phyloP scores from a whole-genome alignment of 192 early-diverging fungal genomes.

The Coemansia sp. region DNA sequence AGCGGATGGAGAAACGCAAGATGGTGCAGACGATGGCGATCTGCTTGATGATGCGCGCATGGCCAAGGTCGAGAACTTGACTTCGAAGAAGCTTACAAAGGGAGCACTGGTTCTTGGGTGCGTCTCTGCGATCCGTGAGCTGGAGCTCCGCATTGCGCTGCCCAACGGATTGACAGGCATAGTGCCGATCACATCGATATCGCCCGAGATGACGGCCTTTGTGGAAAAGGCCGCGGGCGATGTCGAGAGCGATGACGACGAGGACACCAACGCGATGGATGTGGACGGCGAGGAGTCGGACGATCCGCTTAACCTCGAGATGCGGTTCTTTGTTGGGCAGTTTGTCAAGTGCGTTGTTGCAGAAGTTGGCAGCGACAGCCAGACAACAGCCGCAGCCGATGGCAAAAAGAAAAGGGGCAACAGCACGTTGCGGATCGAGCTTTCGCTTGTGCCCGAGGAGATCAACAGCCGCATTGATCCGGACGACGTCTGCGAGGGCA shows the following conservation, averaged over 20 bases:
- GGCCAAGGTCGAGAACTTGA: conserved; percentile 37
- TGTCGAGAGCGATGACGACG: conserved; percentile 57
- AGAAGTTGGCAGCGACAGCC: conserved; percentile 50
- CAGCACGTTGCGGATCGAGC: conserved; percentile 57
- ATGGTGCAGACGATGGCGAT: neutral
- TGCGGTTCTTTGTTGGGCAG: conserved; percentile 81
- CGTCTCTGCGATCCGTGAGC: conserved; percentile 74
- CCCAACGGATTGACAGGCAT: conserved; percentile 82
- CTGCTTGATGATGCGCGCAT: conserved; percentile 27
- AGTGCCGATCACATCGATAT: conserved; percentile 88
- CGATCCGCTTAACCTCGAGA: conserved; percentile 65
- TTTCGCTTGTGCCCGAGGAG: conserved; percentile 74
- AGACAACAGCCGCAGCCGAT: conserved; percentile 10
- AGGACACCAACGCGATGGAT: conserved; percentile 47
- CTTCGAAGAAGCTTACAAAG: conserved; percentile 62
- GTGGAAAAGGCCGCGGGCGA: conserved; percentile 69
- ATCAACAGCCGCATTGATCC: conserved; percentile 71
- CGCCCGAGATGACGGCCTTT: conserved; percentile 64
- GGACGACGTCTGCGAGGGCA: conserved; percentile 69
- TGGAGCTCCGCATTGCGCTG: conserved; percentile 79
- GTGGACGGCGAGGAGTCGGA: conserved; percentile 47
- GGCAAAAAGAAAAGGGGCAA: conserved; percentile 39
- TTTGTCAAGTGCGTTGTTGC: conserved; percentile 74
- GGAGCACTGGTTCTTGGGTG: conserved; percentile 77
- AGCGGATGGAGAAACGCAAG: neutral